These are phyloP conservation scores for Botrytis fabae DNA, from an alignment of 2,329 filamentous ascomycete species.

Conservation along the genomic window DNA sequence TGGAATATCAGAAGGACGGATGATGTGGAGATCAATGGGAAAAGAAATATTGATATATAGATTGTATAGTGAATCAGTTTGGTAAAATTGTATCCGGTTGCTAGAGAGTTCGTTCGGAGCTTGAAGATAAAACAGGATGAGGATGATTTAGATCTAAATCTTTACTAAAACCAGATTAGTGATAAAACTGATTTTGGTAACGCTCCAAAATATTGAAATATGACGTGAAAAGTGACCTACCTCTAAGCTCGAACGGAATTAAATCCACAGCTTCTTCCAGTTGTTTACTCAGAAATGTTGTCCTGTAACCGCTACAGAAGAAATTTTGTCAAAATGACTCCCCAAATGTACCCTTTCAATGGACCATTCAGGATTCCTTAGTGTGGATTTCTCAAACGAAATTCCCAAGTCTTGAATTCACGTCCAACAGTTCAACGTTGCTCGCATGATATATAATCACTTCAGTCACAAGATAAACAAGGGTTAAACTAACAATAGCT, in stretches of 20 bases:
- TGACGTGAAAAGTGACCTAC: fast-evolving
- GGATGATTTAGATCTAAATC: not conserved
- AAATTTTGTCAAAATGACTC: not conserved
- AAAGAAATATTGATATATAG: not conserved
- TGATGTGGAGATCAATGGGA: not conserved
- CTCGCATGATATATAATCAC: fast-evolving
- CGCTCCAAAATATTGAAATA: fast-evolving
- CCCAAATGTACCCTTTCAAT: fast-evolving
- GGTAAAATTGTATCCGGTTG: not conserved
- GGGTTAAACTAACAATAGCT: not conserved
- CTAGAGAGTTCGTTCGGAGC: not conserved
- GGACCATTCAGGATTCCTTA: not conserved
- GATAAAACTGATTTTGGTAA: not conserved
- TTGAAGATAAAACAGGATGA: not conserved
- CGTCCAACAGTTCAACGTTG: not conserved
- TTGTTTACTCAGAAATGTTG: not conserved
- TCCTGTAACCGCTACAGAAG: no score
- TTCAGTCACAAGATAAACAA: not conserved
- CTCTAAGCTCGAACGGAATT: not conserved
- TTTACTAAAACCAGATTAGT: no score
- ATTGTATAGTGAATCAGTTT: not conserved
- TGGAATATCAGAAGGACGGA: not conserved
- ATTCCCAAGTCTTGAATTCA: not conserved
- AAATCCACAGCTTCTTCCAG: not conserved
- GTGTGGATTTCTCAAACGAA: not conserved